These are phyloP conservation scores for Candida labiduridarum DNA, from an alignment of 1,139 yeast species.

Conservation along the genomic window DNA sequence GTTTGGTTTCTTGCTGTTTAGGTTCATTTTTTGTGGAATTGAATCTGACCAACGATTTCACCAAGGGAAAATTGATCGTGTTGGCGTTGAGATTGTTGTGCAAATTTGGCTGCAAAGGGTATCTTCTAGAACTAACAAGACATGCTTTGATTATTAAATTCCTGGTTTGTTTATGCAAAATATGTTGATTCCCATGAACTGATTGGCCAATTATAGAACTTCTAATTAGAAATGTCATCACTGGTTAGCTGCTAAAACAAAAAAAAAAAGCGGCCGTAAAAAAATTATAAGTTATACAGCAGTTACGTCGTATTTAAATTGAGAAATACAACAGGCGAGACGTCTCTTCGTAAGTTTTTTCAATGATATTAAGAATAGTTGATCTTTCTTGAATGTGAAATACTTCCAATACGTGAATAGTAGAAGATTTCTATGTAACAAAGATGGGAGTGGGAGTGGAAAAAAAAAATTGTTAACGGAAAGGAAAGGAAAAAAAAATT, in stretches of 20 bases:
- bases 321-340: too few species aligned
- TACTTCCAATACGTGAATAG: background rate
- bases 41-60: slow-evolving; percentile 19
- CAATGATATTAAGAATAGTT: too few species aligned
- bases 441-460: background rate
- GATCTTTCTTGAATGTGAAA: background rate
- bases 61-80: slow-evolving; percentile 18
- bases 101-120: slow-evolving; percentile 23
- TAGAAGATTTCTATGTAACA: background rate
- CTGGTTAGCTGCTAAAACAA: slow-evolving; percentile 5
- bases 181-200: slow-evolving; percentile 5
- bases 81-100: slow-evolving; percentile 17
- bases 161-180: slow-evolving; percentile 8
- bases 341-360: too few species aligned
- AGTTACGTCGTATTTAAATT: background rate
- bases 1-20: background rate
- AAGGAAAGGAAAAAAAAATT: background rate
- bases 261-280: background rate
- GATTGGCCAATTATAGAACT: slow-evolving; percentile 10
- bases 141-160: slow-evolving; percentile 10
- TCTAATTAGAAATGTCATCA: slow-evolving; percentile 7
- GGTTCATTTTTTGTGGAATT: slow-evolving; percentile 18
- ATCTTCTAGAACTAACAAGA: slow-evolving; percentile 13
- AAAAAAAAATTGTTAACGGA: background rate
- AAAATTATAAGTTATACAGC: background rate